Evolutionary conservation across 1,284 basidiomycete genomes (phyloP).

Genomic region (Cystobasidiaceae sp.): DNA sequence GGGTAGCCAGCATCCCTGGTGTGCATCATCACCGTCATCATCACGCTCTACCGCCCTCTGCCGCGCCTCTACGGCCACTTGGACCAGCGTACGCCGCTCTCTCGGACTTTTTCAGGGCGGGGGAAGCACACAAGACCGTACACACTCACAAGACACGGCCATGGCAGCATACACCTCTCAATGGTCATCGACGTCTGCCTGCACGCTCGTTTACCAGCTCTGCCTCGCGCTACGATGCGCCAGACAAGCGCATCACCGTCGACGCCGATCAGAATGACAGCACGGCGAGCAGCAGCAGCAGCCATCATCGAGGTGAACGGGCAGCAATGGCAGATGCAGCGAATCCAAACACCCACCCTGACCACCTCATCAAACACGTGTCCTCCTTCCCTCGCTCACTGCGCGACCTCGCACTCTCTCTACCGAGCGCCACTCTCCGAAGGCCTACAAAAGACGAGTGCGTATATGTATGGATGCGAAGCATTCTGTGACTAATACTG

Average conservation of each 20-base stretch:
- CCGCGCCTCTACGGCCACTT: neutral
- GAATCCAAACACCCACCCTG: neutral
- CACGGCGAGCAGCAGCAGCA: too few relatives aligned
- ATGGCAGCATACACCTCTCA: neutral
- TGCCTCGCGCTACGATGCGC: too few relatives aligned
- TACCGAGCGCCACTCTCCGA: constrained; percentile 8
- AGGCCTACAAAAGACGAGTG: constrained; percentile 29
- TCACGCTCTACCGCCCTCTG: too few relatives aligned
- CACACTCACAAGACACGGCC: too few relatives aligned
- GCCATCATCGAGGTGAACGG: neutral
- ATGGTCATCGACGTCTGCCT: too few relatives aligned
- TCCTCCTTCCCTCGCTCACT: constrained; percentile 23
- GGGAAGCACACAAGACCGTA: too few relatives aligned
- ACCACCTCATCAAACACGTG: constrained; percentile 18
- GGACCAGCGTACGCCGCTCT: neutral
- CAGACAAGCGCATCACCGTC: too few relatives aligned
- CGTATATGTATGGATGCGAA: neutral
- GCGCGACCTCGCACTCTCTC: constrained; percentile 10
- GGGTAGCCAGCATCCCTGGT: too few relatives aligned
- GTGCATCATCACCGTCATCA: too few relatives aligned
- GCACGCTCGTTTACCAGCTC: too few relatives aligned
- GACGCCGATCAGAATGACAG: too few relatives aligned
- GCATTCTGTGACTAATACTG: neutral
- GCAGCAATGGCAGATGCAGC: neutral
- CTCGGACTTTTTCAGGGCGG: constrained; percentile 14